These are phyloP conservation scores for Pinguiococcus pyrenoidosus DNA, from an alignment of 108 stramenopile genomes.

Conservation along the genomic window DNA sequence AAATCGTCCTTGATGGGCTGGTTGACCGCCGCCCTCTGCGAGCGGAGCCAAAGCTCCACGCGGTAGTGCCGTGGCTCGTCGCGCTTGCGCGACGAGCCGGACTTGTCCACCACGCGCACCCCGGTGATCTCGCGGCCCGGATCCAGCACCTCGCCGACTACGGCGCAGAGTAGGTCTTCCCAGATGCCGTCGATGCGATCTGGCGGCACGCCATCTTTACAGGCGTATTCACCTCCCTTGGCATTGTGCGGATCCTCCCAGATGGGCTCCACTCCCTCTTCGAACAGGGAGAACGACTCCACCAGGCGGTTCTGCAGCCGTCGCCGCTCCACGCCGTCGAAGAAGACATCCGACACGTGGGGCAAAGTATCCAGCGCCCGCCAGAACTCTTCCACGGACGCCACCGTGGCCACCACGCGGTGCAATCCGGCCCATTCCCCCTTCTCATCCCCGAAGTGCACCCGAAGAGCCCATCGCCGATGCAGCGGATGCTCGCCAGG, in stretches of 20 bases:
- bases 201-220: conserved; percentile 10
- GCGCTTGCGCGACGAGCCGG: no score
- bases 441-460: no score
- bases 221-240: conserved; percentile 18
- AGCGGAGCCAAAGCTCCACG: conserved; percentile 27
- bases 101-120: conserved; percentile 21
- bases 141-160: conserved; percentile 22
- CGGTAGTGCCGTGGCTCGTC: no score
- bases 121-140: conserved; percentile 21
- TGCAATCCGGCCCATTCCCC: no score
- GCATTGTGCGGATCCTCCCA: conserved; percentile 16
- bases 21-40: no score
- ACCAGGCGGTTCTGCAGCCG: conserved; percentile 18
- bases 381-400: no score
- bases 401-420: no score
- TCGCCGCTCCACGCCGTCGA: conserved; percentile 17
- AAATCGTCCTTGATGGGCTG: no score
- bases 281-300: conserved; percentile 25
- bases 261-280: conserved; percentile 27
- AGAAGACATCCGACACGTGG: conserved; percentile 24
- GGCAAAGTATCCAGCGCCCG: no score
- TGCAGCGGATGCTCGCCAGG: no score
- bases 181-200: conserved; percentile 14
- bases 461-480: no score
- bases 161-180: conserved; percentile 19